These are phyloP conservation scores for Prosopis cineraria DNA, from an alignment of 306 rosid genomes.

Conservation along the genomic window DNA sequence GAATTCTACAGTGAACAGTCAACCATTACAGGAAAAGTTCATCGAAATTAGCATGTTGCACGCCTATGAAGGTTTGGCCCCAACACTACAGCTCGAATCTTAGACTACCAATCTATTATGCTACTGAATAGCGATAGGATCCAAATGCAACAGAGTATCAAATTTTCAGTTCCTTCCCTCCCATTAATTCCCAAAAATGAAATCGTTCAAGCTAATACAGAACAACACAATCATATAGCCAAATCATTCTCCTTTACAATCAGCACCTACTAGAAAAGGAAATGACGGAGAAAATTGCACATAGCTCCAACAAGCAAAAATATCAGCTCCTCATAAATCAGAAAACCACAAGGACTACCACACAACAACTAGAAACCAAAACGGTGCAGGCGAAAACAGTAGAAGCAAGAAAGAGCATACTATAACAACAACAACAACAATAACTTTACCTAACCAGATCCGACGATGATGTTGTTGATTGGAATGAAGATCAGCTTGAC, in stretches of 20 bases:
- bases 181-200: not conserved
- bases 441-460: constrained; percentile 60
- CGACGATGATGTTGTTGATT: constrained; percentile 82
- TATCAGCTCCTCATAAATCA: not conserved
- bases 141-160: not conserved
- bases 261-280: not conserved
- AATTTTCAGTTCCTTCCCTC: not conserved
- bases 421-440: not conserved
- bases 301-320: not conserved
- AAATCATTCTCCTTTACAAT: not conserved
- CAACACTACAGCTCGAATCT: constrained; percentile 12
- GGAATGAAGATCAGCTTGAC: constrained; percentile 82
- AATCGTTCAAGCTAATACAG: constrained; percentile 2
- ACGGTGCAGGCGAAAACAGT: not conserved
- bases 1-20: not conserved
- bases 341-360: not conserved
- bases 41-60: not conserved
- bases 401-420: not conserved
- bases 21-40: not conserved
- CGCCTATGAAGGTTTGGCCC: not conserved
- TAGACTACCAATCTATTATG: not conserved
- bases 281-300: not conserved
- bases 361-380: not conserved
- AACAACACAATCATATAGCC: not conserved
- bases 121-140: not conserved